phyloP scores from a whole-genome alignment of 345 rosid species.

The Abelmoschus esculentus region DNA sequence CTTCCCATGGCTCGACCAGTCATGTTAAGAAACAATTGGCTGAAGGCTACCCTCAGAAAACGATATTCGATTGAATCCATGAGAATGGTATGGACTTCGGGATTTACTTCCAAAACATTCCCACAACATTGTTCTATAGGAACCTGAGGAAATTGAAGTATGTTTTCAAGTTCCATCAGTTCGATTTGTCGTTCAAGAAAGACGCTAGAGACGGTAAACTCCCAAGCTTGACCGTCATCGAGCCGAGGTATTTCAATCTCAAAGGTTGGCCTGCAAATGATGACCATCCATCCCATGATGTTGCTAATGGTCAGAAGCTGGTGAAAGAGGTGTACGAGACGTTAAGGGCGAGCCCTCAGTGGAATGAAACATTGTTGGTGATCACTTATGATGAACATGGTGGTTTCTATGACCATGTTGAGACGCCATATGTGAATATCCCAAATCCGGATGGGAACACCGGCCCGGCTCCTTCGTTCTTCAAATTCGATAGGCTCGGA shows the following conservation, averaged over 20 bases:
- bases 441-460: conserved; percentile 90
- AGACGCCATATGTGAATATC: conserved; percentile 62
- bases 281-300: conserved; percentile 95
- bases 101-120: conserved; percentile 72
- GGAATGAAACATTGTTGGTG: conserved; percentile 81
- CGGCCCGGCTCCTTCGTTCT: conserved; percentile 86
- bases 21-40: conserved; percentile 76
- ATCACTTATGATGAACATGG: conserved; percentile 96
- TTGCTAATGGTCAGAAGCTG: conserved; percentile 70
- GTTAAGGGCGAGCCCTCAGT: conserved; percentile 78
- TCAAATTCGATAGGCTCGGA: conserved; percentile 89
- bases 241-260: conserved; percentile 82
- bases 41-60: conserved; percentile 79
- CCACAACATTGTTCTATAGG: conserved; percentile 75
- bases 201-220: conserved; percentile 71
- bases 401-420: conserved; percentile 87
- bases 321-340: conserved; percentile 87
- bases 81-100: conserved; percentile 62
- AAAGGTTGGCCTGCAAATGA: conserved; percentile 69
- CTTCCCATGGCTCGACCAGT: conserved; percentile 91
- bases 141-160: conserved; percentile 82
- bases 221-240: conserved; percentile 70
- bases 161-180: conserved; percentile 60
- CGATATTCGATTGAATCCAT: conserved; percentile 81
- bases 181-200: conserved; percentile 47